A percentile compares a stretch with the other conserved stretches of the same genome.
phyloP scores from a whole-genome alignment of 768 basidiomycete genomes.

The Suillus lakei region DNA sequence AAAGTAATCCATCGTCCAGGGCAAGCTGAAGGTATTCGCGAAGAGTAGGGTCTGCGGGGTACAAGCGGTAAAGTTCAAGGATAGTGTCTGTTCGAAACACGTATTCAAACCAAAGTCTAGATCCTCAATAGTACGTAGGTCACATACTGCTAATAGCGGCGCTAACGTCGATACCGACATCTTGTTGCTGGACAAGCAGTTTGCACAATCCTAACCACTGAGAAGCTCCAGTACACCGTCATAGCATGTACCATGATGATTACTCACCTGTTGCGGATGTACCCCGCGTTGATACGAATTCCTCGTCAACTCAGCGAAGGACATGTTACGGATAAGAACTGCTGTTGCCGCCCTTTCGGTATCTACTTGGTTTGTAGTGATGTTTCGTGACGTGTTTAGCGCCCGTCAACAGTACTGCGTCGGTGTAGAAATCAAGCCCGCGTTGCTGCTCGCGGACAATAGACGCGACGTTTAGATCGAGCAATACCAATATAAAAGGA shows the following conservation, averaged over 20 bases:
- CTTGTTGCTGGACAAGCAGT: slow-evolving; percentile 59
- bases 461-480: too few relatives aligned
- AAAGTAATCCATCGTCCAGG: slow-evolving; percentile 58
- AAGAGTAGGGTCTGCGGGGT: slow-evolving; percentile 73
- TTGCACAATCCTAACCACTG: slow-evolving; percentile 75
- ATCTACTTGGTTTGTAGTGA: not conserved
- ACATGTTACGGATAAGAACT: slow-evolving; percentile 48
- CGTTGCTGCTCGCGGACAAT: too few relatives aligned
- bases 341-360: not conserved
- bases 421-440: not conserved
- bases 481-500: too few relatives aligned
- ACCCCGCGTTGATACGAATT: slow-evolving; percentile 78
- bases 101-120: slow-evolving; percentile 10
- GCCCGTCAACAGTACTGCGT: not conserved
- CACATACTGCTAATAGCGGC: slow-evolving; percentile 62
- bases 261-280: slow-evolving; percentile 62
- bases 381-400: not conserved
- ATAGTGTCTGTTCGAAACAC: slow-evolving; percentile 60
- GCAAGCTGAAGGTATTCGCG: slow-evolving; percentile 67
- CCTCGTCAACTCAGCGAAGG: slow-evolving; percentile 68
- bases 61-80: slow-evolving; percentile 65
- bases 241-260: not conserved
- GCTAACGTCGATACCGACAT: slow-evolving; percentile 45
- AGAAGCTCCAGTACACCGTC: slow-evolving; percentile 4
- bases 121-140: not conserved